Conservation (phyloP, 495 filamentous ascomycete genomes). For the Lindgomyces ingoldianus region DNA sequence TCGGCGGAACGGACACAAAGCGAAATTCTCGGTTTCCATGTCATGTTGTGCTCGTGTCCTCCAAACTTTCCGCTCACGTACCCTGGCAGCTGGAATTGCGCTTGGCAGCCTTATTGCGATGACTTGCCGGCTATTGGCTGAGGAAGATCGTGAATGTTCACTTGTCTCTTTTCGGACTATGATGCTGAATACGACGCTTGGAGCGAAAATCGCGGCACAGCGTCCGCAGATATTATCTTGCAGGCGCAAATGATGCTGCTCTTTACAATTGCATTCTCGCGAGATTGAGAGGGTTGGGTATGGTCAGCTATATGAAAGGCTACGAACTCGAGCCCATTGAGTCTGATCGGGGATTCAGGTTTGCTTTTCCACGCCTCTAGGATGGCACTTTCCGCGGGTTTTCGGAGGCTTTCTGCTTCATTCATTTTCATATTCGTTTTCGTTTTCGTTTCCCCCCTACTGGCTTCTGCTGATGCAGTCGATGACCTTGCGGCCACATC, state of each 20-base stretch:
- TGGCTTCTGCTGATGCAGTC: constrained; percentile 3
- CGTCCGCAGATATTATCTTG: not conserved
- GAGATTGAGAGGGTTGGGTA: not conserved
- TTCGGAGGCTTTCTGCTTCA: not conserved
- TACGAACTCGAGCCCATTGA: no score
- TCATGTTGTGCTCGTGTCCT: not conserved
- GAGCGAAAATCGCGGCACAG: not conserved
- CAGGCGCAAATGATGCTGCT: not conserved
- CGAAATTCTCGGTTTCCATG: not conserved
- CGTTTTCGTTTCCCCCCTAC: not conserved
- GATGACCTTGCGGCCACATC: constrained; percentile 8
- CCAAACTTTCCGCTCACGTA: not conserved
- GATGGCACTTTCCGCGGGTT: not conserved
- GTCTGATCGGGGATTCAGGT: no score
- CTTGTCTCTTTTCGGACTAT: not conserved
- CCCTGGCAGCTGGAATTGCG: not conserved
- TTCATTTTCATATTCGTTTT: not conserved
- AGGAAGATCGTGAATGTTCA: not conserved
- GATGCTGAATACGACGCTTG: not conserved
- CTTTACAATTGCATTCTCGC: not conserved
- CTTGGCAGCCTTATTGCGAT: no score
- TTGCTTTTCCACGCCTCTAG: no score
- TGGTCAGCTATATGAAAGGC: not conserved
- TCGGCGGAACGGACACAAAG: not conserved
- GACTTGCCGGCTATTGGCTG: not conserved